Conservation (phyloP, 495 filamentous ascomycete genomes). For the Podospora comata region DNA sequence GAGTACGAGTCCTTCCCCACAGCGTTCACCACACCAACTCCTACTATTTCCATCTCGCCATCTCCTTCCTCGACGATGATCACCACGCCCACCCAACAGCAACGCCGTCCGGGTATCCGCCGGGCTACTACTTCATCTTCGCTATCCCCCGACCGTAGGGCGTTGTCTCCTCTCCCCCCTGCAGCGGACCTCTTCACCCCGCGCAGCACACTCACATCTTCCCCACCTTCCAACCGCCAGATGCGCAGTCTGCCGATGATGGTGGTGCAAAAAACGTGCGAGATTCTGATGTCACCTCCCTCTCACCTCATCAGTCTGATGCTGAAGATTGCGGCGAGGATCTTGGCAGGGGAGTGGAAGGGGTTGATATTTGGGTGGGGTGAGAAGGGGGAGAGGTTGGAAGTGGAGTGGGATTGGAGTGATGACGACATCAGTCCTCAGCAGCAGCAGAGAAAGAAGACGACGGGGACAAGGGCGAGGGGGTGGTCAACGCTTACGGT, state of each 20-base stretch:
- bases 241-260: constrained; percentile 59
- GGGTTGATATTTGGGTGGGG: constrained; percentile 48
- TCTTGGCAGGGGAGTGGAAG: constrained; percentile 61
- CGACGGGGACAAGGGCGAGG: not conserved
- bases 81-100: not conserved
- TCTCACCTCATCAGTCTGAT: constrained; percentile 71
- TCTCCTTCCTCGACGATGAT: not conserved
- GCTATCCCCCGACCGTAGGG: constrained; percentile 53
- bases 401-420: constrained; percentile 54
- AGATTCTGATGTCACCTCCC: constrained; percentile 71
- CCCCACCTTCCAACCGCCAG: constrained; percentile 4
- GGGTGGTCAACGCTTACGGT: not conserved
- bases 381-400: constrained; percentile 49
- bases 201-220: constrained; percentile 18
- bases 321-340: constrained; percentile 72
- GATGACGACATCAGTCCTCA: constrained; percentile 38
- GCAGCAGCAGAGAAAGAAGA: not conserved
- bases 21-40: constrained; percentile 3
- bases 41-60: constrained; percentile 12
- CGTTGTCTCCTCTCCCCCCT: constrained; percentile 68
- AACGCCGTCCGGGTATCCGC: constrained; percentile 23
- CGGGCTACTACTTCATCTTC: constrained; percentile 35
- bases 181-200: constrained; percentile 62
- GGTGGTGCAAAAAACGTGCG: constrained; percentile 70
- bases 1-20: not conserved